Evolutionary conservation across 129 eudicot genomes (phyloP).

Genomic region (Ambrosia trifida): DNA sequence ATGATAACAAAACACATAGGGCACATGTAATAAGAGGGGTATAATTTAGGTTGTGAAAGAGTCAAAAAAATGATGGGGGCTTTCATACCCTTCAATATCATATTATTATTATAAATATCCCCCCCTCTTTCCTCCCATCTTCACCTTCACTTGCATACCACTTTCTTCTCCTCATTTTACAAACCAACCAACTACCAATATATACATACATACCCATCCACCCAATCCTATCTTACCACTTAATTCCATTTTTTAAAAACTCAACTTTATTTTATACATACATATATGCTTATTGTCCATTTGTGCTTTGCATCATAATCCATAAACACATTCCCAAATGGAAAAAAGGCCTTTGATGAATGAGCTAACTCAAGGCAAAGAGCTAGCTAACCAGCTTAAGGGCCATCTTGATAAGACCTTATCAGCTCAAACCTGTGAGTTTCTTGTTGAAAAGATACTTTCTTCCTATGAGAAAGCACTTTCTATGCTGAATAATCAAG

Average conservation of each 20-base stretch:
- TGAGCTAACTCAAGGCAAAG: conserved; percentile 63
- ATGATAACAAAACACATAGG: too few species aligned
- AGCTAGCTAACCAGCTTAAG: conserved; percentile 60
- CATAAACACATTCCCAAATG: conserved; percentile 20
- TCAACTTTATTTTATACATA: conserved; percentile 13
- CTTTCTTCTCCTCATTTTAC: conserved; percentile 15
- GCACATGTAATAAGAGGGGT: too few species aligned
- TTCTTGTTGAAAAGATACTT: conserved; percentile 52
- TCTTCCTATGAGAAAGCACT: conserved; percentile 62
- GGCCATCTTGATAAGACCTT: conserved; percentile 37
- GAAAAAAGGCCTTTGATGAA: conserved; percentile 49
- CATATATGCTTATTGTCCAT: conserved; percentile 20
- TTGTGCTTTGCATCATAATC: conserved; percentile 17
- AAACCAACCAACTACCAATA: conserved; percentile 19
- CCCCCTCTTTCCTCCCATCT: conserved; percentile 45
- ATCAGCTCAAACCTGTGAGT: conserved; percentile 46
- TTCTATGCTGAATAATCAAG: conserved; percentile 32
- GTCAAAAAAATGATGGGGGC: conserved; percentile 23
- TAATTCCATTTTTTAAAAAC: conserved; percentile 2
- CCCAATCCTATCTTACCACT: conserved; percentile 21
- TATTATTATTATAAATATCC: conserved; percentile 1
- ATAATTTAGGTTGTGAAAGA: conserved; percentile 14
- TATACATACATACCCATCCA: conserved; percentile 4
- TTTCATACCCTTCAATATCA: conserved; percentile 9
- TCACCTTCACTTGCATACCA: conserved; percentile 19